Percentiles rank a stretch among this genome's conserved stretches.
Evolutionary conservation across 306 rosid species (phyloP).

Genomic region (Prunus campanulata): DNA sequence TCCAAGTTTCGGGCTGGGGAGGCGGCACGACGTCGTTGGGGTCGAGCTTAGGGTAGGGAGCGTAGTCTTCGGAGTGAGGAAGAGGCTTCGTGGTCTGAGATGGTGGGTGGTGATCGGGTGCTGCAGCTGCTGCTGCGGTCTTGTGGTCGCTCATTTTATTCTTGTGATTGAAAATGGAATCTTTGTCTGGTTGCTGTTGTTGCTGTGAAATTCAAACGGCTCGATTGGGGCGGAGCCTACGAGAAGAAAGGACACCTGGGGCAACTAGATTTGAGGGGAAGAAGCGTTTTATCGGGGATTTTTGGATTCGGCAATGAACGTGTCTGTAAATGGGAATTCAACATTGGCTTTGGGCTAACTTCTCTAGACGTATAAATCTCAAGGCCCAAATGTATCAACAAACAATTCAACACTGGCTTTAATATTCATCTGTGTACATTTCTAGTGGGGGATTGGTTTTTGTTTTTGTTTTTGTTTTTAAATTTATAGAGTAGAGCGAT

Average conservation of each 20-base stretch:
- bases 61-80: constrained; percentile 52
- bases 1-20: constrained; percentile 39
- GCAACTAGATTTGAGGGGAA: neutral
- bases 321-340: neutral
- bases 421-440: no score
- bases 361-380: neutral
- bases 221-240: neutral
- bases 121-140: neutral
- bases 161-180: neutral
- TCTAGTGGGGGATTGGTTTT: no score
- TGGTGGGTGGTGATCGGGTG: neutral
- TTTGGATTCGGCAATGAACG: neutral
- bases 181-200: neutral
- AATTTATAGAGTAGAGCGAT: no score
- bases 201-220: neutral
- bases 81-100: neutral
- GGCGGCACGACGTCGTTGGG: constrained; percentile 57
- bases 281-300: neutral
- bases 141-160: neutral
- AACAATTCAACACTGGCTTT: no score
- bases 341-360: neutral
- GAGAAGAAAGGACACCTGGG: neutral
- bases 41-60: constrained; percentile 79
- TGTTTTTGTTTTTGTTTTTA: no score
- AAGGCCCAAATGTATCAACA: neutral